Base-by-base conservation (phyloP, 2,329 filamentous ascomycete species). In the Scytalidium lignicola region DNA sequence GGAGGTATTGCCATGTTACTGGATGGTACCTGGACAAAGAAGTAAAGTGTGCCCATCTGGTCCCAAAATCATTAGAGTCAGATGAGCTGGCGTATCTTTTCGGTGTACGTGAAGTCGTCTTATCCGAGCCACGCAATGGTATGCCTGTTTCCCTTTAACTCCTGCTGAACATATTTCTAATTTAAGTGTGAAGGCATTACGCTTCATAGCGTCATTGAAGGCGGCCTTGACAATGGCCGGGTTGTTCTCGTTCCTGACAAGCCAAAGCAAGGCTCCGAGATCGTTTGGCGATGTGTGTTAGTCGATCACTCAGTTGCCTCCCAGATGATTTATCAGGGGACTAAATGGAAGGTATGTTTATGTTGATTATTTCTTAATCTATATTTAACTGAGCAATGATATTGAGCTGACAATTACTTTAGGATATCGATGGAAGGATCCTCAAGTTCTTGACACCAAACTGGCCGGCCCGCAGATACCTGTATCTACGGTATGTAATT, bases 51-150 rank as follows among this genome's bases (percentile, higher is more conserved):
- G 43, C 44, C 9, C 47, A 49, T 46, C 23, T 52, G 1, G 47
- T 52, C 10, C 50, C 47, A n/a, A 52, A 52, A 21, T 49, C 43
- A 15, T 21, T 52, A 1, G 43, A 49, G 46, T 49, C 50, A 29
- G 50, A 52, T 13, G 46, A 49, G 43, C 42, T 52, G 17, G 46
- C 47, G 28, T 49, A 52, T 46, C 46, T 52, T 18, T 49, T 52
- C n/a, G 50, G 50, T 21, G 50, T 52, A 42, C 45, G 49, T 41
- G 49, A 48, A 28, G 37, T n/a, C 32, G 5, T 46, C 29, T 23
- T 50, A 23, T 50, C 44, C 28, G 48, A 50, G 44, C 32, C 44
- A 19, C 48, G 44, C 13, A 50, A 50, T 43, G 48, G 44, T 50
- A 47, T 29, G 48, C 10, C 23, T 8, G n/a, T 20, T 46, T 37